A percentile compares a stretch with the other conserved stretches of the same genome.
Evolutionary conservation across 2,329 filamentous ascomycete genomes (phyloP).

Genomic region (Scedosporium aurantiacum): DNA sequence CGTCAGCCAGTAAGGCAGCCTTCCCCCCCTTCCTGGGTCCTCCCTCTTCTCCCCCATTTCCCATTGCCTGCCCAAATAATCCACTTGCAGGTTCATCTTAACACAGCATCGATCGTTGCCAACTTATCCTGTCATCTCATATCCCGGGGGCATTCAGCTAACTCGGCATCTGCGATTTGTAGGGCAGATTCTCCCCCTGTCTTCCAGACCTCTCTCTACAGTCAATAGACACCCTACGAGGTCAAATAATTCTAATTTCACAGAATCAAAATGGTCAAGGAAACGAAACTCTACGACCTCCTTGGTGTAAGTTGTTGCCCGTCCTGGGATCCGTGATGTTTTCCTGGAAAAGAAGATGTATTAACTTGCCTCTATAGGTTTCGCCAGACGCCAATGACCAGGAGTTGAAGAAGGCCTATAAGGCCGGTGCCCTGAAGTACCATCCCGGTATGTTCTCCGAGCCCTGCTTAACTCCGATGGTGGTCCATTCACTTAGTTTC

Average conservation of each 20-base stretch:
- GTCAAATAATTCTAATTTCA: background rate
- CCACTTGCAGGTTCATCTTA: too few relatives aligned
- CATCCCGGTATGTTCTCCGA: conserved; percentile 58
- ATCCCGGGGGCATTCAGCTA: background rate
- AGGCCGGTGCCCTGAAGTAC: conserved; percentile 69
- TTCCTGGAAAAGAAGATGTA: background rate
- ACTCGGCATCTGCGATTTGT: background rate
- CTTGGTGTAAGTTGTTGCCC: conserved; percentile 52
- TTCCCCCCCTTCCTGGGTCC: too few relatives aligned
- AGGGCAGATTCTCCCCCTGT: background rate
- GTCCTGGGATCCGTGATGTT: background rate
- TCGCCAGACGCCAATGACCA: conserved; percentile 67
- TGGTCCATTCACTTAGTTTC: background rate
- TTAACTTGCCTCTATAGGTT: conserved; percentile 41
- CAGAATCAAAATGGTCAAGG: conserved; percentile 54
- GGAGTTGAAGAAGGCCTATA: conserved; percentile 86
- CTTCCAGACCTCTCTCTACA: background rate
- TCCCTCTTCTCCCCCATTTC: too few relatives aligned
- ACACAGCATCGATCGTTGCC: too few relatives aligned
- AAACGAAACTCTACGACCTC: conserved; percentile 68
- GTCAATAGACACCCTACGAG: background rate
- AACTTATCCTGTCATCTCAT: background rate
- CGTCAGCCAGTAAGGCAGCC: too few relatives aligned
- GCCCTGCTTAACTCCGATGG: background rate
- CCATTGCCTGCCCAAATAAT: too few relatives aligned